These are phyloP conservation scores for Musa schizocarpa DNA, from an alignment of 176 grass and related monocot genomes.

Conservation along the genomic window DNA sequence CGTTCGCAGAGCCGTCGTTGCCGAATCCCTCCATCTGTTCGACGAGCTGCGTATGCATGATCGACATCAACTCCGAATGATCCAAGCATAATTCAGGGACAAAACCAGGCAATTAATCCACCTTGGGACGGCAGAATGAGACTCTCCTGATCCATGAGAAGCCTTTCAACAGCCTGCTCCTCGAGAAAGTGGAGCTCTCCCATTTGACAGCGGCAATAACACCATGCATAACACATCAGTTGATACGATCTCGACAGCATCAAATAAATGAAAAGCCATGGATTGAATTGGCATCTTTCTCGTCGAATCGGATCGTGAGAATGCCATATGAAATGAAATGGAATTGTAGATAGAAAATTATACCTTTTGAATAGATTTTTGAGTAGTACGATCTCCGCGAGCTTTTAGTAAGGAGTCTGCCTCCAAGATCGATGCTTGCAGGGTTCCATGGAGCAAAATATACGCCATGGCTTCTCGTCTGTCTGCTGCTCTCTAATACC, in stretches of 20 bases:
- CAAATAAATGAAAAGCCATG: too few species aligned
- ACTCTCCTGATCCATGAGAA: constrained; percentile 64
- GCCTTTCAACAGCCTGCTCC: constrained; percentile 23
- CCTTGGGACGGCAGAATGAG: constrained; percentile 52
- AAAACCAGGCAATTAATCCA: neutral
- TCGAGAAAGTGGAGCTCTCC: constrained; percentile 14
- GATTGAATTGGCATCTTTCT: too few species aligned
- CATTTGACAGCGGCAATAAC: neutral
- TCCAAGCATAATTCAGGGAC: too few species aligned
- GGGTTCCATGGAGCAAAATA: constrained; percentile 70
- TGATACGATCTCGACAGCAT: neutral
- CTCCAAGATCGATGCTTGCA: constrained; percentile 61
- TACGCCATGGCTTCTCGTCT: constrained; percentile 31
- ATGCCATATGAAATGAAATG: neutral
- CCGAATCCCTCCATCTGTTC: constrained; percentile 25
- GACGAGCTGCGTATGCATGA: neutral
- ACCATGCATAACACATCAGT: neutral
- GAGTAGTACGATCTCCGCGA: constrained; percentile 20
- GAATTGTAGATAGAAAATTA: neutral
- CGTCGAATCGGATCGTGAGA: neutral
- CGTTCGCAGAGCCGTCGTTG: constrained; percentile 19
- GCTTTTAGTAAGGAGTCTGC: constrained; percentile 27
- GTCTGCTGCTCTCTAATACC: neutral
- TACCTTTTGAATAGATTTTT: constrained; percentile 47
- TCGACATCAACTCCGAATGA: neutral